phyloP scores from a whole-genome alignment of 2,329 filamentous ascomycete genomes.

The Fusarium udum region DNA sequence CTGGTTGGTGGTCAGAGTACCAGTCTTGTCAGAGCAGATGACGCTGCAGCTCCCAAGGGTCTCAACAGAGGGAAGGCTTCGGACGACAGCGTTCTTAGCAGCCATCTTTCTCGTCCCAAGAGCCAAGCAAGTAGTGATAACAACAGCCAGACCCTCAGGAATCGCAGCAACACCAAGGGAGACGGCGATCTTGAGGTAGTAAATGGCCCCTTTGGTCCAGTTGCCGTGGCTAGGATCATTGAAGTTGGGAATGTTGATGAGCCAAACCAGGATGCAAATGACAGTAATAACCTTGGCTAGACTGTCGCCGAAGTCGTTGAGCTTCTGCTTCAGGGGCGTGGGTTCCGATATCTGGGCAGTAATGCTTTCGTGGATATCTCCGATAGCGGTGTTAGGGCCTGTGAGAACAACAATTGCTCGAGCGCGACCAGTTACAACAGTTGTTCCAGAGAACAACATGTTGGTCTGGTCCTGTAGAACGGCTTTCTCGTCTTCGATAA shows the following conservation, averaged over 20 bases:
- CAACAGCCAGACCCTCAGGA: constrained; percentile 94
- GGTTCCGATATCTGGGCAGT: constrained; percentile 97
- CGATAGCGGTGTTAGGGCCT: constrained; percentile 90
- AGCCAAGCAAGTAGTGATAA: constrained; percentile 98
- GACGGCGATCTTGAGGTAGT: constrained; percentile 99
- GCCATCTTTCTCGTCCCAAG: constrained; percentile 99
- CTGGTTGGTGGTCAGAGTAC: constrained; percentile 97
- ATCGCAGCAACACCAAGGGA: constrained; percentile 98
- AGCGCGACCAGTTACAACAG: constrained; percentile 92
- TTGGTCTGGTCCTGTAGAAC: constrained; percentile 98
- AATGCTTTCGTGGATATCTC: constrained; percentile 98
- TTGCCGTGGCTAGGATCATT: constrained; percentile 91
- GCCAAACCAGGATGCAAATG: constrained; percentile 95
- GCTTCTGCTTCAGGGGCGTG: constrained; percentile 96
- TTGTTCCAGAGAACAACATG: constrained; percentile 98
- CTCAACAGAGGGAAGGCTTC: constrained; percentile 95
- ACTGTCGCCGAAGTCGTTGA: constrained; percentile 96
- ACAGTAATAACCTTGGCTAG: constrained; percentile 98
- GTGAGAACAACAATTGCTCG: constrained; percentile 91
- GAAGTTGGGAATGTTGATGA: constrained; percentile 98
- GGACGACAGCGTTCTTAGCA: constrained; percentile 95
- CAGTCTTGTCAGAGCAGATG: constrained; percentile 99
- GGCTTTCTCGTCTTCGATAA: constrained; percentile 80
- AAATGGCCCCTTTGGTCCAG: constrained; percentile 97
- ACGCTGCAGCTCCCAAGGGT: constrained; percentile 99